Conservation (phyloP, 331 rosid species). For the Quercus lobata region DNA sequence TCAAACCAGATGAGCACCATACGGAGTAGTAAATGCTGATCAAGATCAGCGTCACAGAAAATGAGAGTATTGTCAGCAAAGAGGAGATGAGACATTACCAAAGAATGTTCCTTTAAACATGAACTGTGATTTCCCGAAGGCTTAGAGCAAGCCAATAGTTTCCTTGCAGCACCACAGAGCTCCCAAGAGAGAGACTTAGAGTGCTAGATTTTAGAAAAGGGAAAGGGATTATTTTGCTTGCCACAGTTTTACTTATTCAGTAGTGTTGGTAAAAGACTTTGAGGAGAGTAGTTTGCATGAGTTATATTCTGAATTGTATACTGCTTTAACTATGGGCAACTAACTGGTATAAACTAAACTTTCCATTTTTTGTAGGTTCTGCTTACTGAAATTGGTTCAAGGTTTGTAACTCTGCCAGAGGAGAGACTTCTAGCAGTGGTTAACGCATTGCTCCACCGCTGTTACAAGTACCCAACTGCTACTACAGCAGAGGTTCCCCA, state of each 20-base stretch:
- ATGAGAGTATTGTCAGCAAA: no score
- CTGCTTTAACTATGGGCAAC: neutral
- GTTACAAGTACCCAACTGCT: constrained; percentile 87
- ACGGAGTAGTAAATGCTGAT: no score
- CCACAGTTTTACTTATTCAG: neutral
- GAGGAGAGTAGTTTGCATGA: neutral
- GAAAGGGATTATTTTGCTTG: neutral
- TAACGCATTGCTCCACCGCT: constrained; percentile 96
- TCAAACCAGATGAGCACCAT: no score
- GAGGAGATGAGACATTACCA: no score
- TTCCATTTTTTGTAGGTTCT: constrained; percentile 55
- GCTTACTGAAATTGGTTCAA: constrained; percentile 97
- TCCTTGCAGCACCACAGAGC: no score
- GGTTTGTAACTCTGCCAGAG: constrained; percentile 97
- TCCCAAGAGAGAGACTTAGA: no score
- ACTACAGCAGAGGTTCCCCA: constrained; percentile 99
- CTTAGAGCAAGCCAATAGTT: no score
- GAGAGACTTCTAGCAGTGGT: constrained; percentile 99
- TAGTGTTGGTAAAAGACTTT: neutral
- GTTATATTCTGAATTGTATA: neutral
- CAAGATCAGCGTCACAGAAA: no score
- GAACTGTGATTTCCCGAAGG: no score
- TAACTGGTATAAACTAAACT: constrained; percentile 9
- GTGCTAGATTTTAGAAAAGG: neutral
- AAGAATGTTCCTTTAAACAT: no score